Percentiles rank a stretch among this genome's conserved stretches.
Conservation (phyloP, 768 basidiomycete species). For the Sarcomyxa edulis region DNA sequence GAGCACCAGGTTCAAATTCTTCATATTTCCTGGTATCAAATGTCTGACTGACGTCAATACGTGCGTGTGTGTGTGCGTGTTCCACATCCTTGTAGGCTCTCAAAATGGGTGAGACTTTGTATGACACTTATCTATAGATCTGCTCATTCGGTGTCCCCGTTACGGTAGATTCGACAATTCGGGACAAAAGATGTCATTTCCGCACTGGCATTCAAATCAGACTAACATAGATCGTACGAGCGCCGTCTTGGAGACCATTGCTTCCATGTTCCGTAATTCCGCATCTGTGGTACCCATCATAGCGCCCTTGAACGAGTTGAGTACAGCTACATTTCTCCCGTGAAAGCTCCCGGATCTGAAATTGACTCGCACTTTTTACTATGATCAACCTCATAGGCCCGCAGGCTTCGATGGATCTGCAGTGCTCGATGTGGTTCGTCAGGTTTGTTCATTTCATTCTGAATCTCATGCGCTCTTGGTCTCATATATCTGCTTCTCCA, state of each 20-base stretch:
- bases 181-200: conserved; percentile 57
- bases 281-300: conserved; percentile 57
- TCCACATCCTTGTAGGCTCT: too few species aligned
- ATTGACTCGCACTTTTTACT: too few species aligned
- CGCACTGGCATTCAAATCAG: conserved; percentile 64
- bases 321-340: conserved; percentile 2
- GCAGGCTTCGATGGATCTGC: conserved; percentile 60
- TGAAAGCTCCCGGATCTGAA: too few species aligned
- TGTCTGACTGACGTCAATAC: conserved; percentile 63
- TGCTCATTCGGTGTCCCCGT: conserved; percentile 2
- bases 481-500: too few species aligned
- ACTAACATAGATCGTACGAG: conserved; percentile 66
- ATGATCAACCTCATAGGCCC: conserved; percentile 38
- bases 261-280: conserved; percentile 51
- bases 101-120: conserved; percentile 59
- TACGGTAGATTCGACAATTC: conserved; percentile 72
- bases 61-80: too few species aligned
- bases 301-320: conserved; percentile 76
- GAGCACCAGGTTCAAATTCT: conserved; percentile 17
- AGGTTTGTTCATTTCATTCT: conserved; percentile 22
- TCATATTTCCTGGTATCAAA: conserved; percentile 6
- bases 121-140: conserved; percentile 7
- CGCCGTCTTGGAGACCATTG: conserved; percentile 57
- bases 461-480: too few species aligned
- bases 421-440: conserved; percentile 41